Evolutionary conservation across 208 protist genomes (phyloP).

Genomic region (Plasmodiophora brassicae): DNA sequence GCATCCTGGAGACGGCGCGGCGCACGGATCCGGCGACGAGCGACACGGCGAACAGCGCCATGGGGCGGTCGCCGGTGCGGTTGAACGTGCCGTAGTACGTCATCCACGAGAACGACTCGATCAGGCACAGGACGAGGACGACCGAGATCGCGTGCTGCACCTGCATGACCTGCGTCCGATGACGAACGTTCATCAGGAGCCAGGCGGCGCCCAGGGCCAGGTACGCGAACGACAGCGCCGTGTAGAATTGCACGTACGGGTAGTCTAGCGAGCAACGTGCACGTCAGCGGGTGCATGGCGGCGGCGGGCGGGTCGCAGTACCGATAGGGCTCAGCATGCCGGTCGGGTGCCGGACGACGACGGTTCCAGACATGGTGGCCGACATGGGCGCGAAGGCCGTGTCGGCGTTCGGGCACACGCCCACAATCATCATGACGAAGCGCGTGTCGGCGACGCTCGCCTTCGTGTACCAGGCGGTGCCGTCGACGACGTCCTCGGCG

Average conservation of each 20-base stretch:
- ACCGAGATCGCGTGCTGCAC: background rate
- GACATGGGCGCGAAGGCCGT: background rate
- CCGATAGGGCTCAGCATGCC: background rate
- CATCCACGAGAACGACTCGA: conserved; percentile 9
- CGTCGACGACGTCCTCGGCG: background rate
- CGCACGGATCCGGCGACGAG: background rate
- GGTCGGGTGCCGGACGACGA: background rate
- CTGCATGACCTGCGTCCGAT: background rate
- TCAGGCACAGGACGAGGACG: conserved; percentile 8
- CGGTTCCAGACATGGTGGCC: background rate
- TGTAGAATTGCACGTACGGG: background rate
- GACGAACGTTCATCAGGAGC: background rate
- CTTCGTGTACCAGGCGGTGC: background rate
- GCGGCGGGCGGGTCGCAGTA: too few relatives aligned
- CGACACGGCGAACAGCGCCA: background rate
- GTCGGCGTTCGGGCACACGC: background rate
- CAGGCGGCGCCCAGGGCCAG: background rate
- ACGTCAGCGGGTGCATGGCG: too few relatives aligned
- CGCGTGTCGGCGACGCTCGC: background rate
- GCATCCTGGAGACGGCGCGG: conserved; percentile 29
- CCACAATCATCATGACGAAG: background rate
- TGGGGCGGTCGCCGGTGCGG: background rate
- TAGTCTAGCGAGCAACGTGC: too few relatives aligned
- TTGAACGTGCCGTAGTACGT: conserved; percentile 6
- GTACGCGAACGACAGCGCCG: background rate